Percentiles rank a stretch among this genome's conserved stretches.
Conservation (phyloP, 1,139 yeast species). For the Kodamaea anthophila region DNA sequence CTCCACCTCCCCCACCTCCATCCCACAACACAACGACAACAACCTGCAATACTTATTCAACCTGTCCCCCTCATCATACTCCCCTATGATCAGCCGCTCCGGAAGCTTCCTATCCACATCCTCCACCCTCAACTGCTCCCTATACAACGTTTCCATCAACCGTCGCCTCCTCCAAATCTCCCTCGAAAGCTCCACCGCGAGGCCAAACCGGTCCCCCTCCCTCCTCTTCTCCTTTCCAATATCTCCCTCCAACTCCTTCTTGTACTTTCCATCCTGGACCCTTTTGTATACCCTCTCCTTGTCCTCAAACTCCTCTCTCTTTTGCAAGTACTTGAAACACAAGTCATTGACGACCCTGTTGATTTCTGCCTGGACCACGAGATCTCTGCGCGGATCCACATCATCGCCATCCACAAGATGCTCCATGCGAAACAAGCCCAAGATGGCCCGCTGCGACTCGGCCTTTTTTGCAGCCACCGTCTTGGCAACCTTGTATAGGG, state of each 20-base stretch:
- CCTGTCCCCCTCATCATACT: constrained; percentile 29
- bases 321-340: constrained; percentile 31
- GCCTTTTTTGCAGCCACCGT: constrained; percentile 24
- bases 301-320: constrained; percentile 25
- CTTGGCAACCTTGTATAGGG: constrained; percentile 24
- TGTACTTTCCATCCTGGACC: constrained; percentile 12
- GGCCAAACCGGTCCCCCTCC: constrained; percentile 11
- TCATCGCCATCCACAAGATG: constrained; percentile 21
- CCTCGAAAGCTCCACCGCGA: constrained; percentile 18
- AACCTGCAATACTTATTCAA: constrained; percentile 38
- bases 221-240: neutral
- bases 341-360: constrained; percentile 36
- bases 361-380: constrained; percentile 40
- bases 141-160: constrained; percentile 15
- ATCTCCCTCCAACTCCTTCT: constrained; percentile 7
- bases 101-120: constrained; percentile 2
- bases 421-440: constrained; percentile 34
- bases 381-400: constrained; percentile 24
- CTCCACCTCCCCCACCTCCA: constrained; percentile 39
- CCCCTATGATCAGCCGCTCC: constrained; percentile 14
- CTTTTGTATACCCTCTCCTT: constrained; percentile 14
- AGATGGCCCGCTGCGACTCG: constrained; percentile 28
- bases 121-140: constrained; percentile 19
- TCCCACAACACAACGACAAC: constrained; percentile 41
- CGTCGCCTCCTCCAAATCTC: constrained; percentile 19